Evolutionary conservation across 345 rosid species (phyloP).

Genomic region (Anacardium occidentale): DNA sequence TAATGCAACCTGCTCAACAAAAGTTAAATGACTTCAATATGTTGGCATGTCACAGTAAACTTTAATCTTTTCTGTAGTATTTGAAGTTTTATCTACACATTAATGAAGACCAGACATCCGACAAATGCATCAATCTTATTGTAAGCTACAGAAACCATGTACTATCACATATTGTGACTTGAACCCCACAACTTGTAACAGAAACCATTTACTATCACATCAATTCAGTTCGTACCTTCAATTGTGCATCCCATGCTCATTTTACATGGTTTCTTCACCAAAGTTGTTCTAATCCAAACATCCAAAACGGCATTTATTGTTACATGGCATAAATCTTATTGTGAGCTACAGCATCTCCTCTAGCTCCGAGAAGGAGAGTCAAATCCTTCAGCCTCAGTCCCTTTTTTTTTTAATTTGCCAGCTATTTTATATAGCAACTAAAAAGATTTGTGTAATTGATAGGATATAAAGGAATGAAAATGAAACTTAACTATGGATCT

Average conservation of each 20-base stretch:
- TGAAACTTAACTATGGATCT: neutral
- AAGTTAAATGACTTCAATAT: neutral
- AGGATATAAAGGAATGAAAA: neutral
- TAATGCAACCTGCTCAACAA: slow-evolving; percentile 49
- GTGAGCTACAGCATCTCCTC: neutral
- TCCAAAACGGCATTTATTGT: neutral
- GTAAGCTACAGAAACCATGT: too few relatives aligned
- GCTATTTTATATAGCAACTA: neutral
- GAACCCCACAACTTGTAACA: neutral
- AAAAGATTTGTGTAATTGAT: neutral
- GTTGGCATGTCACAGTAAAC: neutral
- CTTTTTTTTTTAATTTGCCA: neutral
- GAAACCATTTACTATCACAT: neutral
- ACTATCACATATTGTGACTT: neutral
- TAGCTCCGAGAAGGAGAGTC: neutral
- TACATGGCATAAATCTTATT: too few relatives aligned
- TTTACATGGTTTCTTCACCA: neutral
- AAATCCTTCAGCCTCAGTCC: neutral
- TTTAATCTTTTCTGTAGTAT: neutral
- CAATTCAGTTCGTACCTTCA: neutral
- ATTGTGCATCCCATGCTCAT: neutral
- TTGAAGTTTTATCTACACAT: neutral
- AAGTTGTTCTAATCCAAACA: neutral
- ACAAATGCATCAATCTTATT: neutral
- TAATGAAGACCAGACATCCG: neutral